Conservation (phyloP, 352 stramenopile genomes). For the Pythium dissotocum region DNA sequence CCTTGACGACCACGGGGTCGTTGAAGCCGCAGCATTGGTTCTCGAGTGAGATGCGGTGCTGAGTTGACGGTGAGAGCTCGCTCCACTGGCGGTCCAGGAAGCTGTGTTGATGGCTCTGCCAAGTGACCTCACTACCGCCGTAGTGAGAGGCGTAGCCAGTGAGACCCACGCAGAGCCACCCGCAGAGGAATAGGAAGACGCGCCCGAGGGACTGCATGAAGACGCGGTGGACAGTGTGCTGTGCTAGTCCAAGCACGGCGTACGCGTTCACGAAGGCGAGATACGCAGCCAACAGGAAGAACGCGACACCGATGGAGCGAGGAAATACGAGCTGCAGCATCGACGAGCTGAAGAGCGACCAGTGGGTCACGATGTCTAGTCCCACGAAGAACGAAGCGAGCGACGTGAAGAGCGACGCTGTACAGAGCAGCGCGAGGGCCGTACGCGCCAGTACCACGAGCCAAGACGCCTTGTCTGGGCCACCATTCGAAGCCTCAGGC, state of each 20-base stretch:
- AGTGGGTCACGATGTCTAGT: slow-evolving; percentile 33
- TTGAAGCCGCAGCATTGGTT: slow-evolving; percentile 39
- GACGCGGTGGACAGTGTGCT: slow-evolving; percentile 19
- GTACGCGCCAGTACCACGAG: not conserved
- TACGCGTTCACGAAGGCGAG: slow-evolving; percentile 28
- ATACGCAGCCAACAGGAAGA: slow-evolving; percentile 27
- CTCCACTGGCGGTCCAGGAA: slow-evolving; percentile 37
- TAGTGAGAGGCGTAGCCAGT: slow-evolving; percentile 18
- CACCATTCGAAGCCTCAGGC: not conserved
- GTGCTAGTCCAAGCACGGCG: slow-evolving; percentile 15
- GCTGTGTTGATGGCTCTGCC: not conserved
- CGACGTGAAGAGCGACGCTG: slow-evolving; percentile 15
- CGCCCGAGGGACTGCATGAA: slow-evolving; percentile 25
- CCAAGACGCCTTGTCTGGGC: not conserved
- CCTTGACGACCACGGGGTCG: slow-evolving; percentile 29
- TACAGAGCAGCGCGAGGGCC: slow-evolving; percentile 4
- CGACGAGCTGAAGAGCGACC: slow-evolving; percentile 39
- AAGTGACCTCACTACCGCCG: not conserved
- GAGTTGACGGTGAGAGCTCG: slow-evolving; percentile 20
- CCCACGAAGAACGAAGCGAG: slow-evolving; percentile 30
- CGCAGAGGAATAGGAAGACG: slow-evolving; percentile 14
- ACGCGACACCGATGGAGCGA: slow-evolving; percentile 27
- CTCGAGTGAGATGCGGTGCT: slow-evolving; percentile 33
- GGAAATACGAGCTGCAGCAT: slow-evolving; percentile 37
- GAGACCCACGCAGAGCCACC: slow-evolving; percentile 28